A percentile compares a stretch with the other conserved stretches of the same genome.
These are phyloP conservation scores for Neurospora intermedia DNA, from an alignment of 495 filamentous ascomycete genomes.

Conservation along the genomic window DNA sequence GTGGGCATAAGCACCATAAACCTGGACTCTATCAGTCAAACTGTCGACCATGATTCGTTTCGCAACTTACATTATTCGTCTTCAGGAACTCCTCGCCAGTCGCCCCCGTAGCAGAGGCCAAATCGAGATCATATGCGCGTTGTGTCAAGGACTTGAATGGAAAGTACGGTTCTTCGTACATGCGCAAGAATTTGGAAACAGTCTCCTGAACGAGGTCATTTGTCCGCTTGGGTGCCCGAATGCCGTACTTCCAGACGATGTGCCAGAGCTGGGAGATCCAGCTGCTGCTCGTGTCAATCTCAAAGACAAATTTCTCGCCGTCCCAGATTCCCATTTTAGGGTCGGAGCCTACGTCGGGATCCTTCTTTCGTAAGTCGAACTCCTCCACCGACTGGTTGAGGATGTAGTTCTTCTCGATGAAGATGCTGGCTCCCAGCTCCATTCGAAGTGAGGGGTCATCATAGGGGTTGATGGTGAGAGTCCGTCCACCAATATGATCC, in stretches of 20 bases:
- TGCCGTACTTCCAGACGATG: constrained; percentile 76
- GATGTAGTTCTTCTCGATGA: constrained; percentile 78
- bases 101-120: constrained; percentile 51
- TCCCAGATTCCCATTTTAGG: constrained; percentile 72
- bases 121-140: constrained; percentile 50
- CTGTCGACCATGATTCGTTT: not conserved
- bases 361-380: constrained; percentile 48
- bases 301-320: constrained; percentile 64
- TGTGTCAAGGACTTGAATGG: constrained; percentile 69
- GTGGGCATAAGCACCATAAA: constrained; percentile 55
- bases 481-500: constrained; percentile 72
- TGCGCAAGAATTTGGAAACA: constrained; percentile 61
- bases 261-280: constrained; percentile 65
- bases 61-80: constrained; percentile 43
- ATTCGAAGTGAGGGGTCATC: constrained; percentile 58
- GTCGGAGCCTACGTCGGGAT: constrained; percentile 25
- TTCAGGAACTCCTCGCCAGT: constrained; percentile 64
- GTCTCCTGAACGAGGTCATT: constrained; percentile 61
- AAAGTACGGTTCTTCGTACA: constrained; percentile 76
- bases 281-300: constrained; percentile 37
- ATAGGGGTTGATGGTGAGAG: constrained; percentile 77
- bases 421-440: constrained; percentile 87
- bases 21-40: constrained; percentile 22
- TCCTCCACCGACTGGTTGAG: constrained; percentile 62
- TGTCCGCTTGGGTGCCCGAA: constrained; percentile 57